A percentile compares a stretch with the other conserved stretches of the same genome.
These are phyloP conservation scores for Ilex asprella DNA, from an alignment of 257 asterid species.

Conservation along the genomic window DNA sequence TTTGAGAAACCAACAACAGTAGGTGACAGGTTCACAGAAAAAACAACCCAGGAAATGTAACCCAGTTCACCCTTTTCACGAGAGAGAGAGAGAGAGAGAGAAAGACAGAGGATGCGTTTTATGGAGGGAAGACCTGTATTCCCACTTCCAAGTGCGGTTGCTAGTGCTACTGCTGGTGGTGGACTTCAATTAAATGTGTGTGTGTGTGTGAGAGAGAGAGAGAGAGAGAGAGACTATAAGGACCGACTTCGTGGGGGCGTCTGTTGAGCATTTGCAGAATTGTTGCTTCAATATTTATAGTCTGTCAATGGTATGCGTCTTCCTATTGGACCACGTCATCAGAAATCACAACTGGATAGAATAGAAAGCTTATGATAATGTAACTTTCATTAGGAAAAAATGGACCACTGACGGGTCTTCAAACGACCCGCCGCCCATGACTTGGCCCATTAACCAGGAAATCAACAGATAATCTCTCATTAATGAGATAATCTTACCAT, in stretches of 20 bases:
- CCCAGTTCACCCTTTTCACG: background rate
- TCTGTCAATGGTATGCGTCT: slow-evolving; percentile 4
- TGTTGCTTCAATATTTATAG: slow-evolving; percentile 3
- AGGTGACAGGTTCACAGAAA: too few species aligned
- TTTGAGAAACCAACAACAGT: background rate
- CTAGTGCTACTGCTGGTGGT: background rate
- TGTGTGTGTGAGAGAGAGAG: too few species aligned
- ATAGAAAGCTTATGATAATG: slow-evolving; percentile 29
- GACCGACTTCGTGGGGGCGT: too few species aligned
- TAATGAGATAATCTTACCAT: too few species aligned
- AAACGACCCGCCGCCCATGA: too few species aligned
- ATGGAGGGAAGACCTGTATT: background rate
- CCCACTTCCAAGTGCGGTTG: background rate
- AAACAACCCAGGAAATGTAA: too few species aligned
- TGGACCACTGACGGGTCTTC: too few species aligned
- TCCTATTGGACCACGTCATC: slow-evolving; percentile 53
- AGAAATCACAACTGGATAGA: slow-evolving; percentile 53
- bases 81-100: background rate
- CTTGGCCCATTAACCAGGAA: too few species aligned
- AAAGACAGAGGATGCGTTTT: background rate
- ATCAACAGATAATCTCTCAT: too few species aligned
- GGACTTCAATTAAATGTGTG: background rate
- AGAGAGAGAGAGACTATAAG: too few species aligned
- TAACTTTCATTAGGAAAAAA: background rate
- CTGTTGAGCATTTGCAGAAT: background rate